phyloP scores from a whole-genome alignment of 768 basidiomycete species.

The Cystobasidium tubakii region DNA sequence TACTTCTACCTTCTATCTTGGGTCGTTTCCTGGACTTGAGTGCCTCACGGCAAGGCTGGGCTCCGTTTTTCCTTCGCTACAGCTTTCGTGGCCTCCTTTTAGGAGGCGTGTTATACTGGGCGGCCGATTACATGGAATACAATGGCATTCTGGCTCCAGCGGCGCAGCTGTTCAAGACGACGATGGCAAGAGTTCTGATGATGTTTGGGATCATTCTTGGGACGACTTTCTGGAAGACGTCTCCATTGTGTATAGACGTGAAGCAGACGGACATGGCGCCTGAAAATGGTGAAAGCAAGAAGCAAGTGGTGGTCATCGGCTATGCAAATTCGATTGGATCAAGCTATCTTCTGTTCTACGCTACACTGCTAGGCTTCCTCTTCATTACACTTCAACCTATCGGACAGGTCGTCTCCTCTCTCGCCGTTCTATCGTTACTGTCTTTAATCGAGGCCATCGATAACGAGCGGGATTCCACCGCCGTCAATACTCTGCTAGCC shows the following conservation, averaged over 20 bases:
- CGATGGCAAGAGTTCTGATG: slow-evolving; percentile 59
- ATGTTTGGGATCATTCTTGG: slow-evolving; percentile 54
- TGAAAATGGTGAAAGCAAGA: slow-evolving; percentile 48
- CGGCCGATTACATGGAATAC: slow-evolving; percentile 62
- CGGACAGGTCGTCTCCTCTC: slow-evolving; percentile 69
- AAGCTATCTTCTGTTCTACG: slow-evolving; percentile 76
- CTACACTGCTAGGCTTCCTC: slow-evolving; percentile 58
- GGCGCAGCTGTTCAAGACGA: slow-evolving; percentile 45
- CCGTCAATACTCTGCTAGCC: neutral
- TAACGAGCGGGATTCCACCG: slow-evolving; percentile 18
- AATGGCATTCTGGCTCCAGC: slow-evolving; percentile 43
- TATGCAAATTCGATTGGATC: slow-evolving; percentile 87
- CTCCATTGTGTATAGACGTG: slow-evolving; percentile 71
- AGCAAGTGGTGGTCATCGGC: slow-evolving; percentile 59
- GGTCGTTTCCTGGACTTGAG: slow-evolving; percentile 61
- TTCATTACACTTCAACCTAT: slow-evolving; percentile 69
- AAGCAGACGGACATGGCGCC: slow-evolving; percentile 47
- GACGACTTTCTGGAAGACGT: slow-evolving; percentile 62
- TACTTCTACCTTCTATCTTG: slow-evolving; percentile 59
- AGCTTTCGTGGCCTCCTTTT: slow-evolving; percentile 60
- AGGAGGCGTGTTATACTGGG: slow-evolving; percentile 65
- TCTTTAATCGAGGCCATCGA: slow-evolving; percentile 66
- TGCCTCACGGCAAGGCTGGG: slow-evolving; percentile 67
- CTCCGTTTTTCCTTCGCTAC: slow-evolving; percentile 59
- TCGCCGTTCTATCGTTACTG: slow-evolving; percentile 63